Evolutionary conservation across 306 rosid genomes (phyloP).

Genomic region (Arachis stenosperma): DNA sequence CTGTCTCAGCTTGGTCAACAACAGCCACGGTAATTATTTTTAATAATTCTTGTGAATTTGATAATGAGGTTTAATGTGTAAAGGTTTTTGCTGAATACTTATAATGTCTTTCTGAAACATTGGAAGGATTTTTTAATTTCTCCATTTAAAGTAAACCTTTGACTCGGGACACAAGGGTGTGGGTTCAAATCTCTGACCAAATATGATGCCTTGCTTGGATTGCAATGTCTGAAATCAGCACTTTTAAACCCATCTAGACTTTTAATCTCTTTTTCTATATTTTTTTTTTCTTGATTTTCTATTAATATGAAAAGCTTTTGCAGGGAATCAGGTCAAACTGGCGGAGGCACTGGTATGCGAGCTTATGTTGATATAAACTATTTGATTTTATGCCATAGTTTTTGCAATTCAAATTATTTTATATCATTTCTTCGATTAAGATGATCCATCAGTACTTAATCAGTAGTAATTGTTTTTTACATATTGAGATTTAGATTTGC

Average conservation of each 20-base stretch:
- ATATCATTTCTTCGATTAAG: background rate
- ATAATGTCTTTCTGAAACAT: background rate
- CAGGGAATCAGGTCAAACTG: constrained; percentile 37
- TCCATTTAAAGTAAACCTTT: background rate
- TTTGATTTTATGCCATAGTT: background rate
- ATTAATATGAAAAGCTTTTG: background rate
- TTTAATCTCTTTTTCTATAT: background rate
- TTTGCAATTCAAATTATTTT: background rate
- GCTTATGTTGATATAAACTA: too few relatives aligned
- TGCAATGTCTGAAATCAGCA: too few relatives aligned
- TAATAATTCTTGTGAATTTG: constrained; percentile 25
- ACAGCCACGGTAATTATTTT: constrained; percentile 60
- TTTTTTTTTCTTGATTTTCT: constrained; percentile 22
- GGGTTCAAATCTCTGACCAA: too few relatives aligned
- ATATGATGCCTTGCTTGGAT: too few relatives aligned
- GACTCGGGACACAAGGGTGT: too few relatives aligned
- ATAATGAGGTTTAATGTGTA: background rate
- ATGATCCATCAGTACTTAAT: background rate
- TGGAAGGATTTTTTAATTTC: constrained; percentile 8
- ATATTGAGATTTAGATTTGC: constrained; percentile 17
- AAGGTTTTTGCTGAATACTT: background rate
- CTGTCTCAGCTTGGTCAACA: constrained; percentile 64
- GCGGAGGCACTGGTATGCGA: constrained; percentile 25
- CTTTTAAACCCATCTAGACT: background rate
- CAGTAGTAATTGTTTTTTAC: background rate